Evolutionary conservation across 2,329 filamentous ascomycete species (phyloP), one percentile per base, ranked within the genome.

Genomic region (Monosporascus cannonballus): DNA sequence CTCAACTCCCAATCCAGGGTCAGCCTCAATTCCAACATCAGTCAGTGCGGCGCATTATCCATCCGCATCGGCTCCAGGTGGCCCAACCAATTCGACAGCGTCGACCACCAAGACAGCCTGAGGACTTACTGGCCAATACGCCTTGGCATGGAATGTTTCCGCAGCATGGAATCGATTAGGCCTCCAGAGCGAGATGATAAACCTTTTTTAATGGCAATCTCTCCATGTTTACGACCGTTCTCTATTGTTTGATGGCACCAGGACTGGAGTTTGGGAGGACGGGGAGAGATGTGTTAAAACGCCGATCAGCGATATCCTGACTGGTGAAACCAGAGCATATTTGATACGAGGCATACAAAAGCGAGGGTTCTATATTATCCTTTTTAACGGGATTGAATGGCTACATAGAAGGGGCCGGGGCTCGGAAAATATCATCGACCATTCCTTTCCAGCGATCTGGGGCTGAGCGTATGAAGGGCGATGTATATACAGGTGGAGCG

Each of bases 71-170:
- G 15, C 45, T 54, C 38, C 63, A 62, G 39, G 47, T 56, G 39
- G 63, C 63, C 22, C 59, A 58, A 18, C 22, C 42, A 20, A 54
- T 59, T 49, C 60, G 61, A 48, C 69, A 70, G 49, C 72, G 67
- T 50, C 70, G 70, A 44, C 65, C 66, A 52, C 59, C 64, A 34
- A 65, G 70, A 45, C 69, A 76, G 38, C 76, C 78, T 57, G 75
- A 78, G 51, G 76, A 78, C 38, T 75, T 80, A 65, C 73, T 80
- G 66, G 73, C 73, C 51, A 64, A 58, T 53, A 54, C 64, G 47
- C 59, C 63, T 30, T 69, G 65, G 66, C 62, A 62, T 52, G 61
- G 61, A 47, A 58, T 67, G 56, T 67, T 66, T 54, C 59, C 63
- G 45, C 58, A 62, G 30, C 60, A 60, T 42, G 60, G 59, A 54